These are phyloP conservation scores for Hericium coralloides DNA, from an alignment of 768 basidiomycete genomes.

Conservation along the genomic window DNA sequence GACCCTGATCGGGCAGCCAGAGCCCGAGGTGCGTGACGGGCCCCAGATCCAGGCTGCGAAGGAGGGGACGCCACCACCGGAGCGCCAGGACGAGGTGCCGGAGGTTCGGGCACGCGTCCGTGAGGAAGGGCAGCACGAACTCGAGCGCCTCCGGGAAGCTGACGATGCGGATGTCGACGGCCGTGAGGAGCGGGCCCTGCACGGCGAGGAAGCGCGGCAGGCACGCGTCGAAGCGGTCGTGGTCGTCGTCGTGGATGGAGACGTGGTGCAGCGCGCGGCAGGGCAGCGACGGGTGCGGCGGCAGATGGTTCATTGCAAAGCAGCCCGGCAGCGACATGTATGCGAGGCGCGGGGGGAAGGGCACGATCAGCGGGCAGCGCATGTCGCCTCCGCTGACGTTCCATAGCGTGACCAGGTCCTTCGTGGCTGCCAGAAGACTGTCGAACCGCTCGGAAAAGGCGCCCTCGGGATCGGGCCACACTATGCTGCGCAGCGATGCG, in stretches of 20 bases:
- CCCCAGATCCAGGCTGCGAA: too few species aligned
- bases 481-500: background rate
- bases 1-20: background rate
- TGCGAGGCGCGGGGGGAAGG: background rate
- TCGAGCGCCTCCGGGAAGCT: background rate
- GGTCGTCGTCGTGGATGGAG: background rate
- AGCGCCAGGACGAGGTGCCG: background rate
- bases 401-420: background rate
- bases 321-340: background rate
- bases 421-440: background rate
- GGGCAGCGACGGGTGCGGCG: background rate
- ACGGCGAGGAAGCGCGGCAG: background rate
- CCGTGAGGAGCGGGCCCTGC: background rate
- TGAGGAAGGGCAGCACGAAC: background rate
- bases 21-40: background rate
- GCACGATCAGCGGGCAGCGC: background rate
- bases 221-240: background rate
- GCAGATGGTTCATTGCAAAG: background rate
- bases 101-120: background rate
- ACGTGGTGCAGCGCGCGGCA: background rate
- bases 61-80: too few species aligned
- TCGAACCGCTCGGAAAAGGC: too few species aligned
- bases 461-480: background rate
- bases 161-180: background rate
- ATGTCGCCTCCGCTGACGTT: background rate